phyloP scores from a whole-genome alignment of 441 rosid genomes.

The Corymbia citriodora region DNA sequence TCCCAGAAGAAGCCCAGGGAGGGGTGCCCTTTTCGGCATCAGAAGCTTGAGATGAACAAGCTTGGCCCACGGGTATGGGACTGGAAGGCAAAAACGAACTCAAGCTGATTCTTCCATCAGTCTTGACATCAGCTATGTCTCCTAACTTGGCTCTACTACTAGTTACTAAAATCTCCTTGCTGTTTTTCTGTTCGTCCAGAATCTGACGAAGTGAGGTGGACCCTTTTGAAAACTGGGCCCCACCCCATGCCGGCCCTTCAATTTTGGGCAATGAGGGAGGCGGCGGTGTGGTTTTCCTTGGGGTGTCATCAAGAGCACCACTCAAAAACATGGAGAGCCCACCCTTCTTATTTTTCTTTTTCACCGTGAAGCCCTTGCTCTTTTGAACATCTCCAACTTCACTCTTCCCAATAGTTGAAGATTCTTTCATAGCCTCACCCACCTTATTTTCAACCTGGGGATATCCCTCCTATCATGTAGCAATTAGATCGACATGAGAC shows the following conservation, averaged over 20 bases:
- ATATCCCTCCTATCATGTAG: constrained; percentile 37
- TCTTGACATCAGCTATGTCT: constrained; percentile 27
- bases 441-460: constrained; percentile 11
- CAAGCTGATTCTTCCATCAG: constrained; percentile 58
- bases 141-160: constrained; percentile 33
- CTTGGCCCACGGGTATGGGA: constrained; percentile 62
- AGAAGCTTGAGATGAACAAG: constrained; percentile 34
- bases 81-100: constrained; percentile 72
- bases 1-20: constrained; percentile 81
- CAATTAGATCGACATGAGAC: not conserved
- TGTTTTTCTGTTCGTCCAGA: constrained; percentile 85
- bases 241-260: constrained; percentile 99
- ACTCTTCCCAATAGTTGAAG: constrained; percentile 24
- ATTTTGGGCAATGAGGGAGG: constrained; percentile 61
- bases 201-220: constrained; percentile 82
- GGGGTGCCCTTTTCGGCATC: constrained; percentile 76
- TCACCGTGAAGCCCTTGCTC: constrained; percentile 33
- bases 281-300: constrained; percentile 33
- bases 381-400: constrained; percentile 31
- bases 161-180: constrained; percentile 24
- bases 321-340: constrained; percentile 99
- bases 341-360: constrained; percentile 80
- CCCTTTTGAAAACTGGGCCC: constrained; percentile 77
- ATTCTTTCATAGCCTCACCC: not conserved
- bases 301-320: constrained; percentile 88